A percentile compares a stretch with the other conserved stretches of the same genome.
Conservation (phyloP, 139 green algal species). For the Zygnema circumcarinatum region DNA sequence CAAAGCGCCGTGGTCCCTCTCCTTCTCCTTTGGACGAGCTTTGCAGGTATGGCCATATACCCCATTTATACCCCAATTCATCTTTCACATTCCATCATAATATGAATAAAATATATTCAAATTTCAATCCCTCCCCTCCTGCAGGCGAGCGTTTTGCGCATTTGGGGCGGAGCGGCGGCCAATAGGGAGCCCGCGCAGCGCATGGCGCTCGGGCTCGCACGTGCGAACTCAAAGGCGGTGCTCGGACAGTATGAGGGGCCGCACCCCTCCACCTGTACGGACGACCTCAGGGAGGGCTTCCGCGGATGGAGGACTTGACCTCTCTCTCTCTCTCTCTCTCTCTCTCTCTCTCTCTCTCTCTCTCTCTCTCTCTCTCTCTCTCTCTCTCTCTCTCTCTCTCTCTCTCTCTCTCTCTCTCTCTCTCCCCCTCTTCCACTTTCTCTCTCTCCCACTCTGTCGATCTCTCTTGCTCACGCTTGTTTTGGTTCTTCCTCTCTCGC, state of each 20-base stretch:
- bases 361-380: too few species aligned
- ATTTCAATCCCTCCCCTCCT: neutral
- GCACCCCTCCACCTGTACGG: constrained; percentile 17
- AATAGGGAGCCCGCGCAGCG: constrained; percentile 85
- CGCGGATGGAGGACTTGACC: constrained; percentile 28
- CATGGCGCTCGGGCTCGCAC: constrained; percentile 84
- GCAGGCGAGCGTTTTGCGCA: constrained; percentile 66
- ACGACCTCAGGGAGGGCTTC: constrained; percentile 16
- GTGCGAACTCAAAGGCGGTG: constrained; percentile 92
- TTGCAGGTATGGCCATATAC: constrained; percentile 78
- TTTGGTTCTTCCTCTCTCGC: too few species aligned
- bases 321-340: too few species aligned
- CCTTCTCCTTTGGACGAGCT: constrained; percentile 98
- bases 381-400: too few species aligned
- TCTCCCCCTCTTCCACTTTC: too few species aligned
- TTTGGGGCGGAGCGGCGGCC: constrained; percentile 75
- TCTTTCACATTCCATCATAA: neutral
- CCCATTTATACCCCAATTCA: neutral
- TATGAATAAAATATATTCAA: neutral
- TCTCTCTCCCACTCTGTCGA: too few species aligned
- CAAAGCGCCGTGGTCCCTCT: constrained; percentile 97
- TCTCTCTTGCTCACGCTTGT: too few species aligned
- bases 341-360: too few species aligned
- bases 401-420: too few species aligned
- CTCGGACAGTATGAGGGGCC: constrained; percentile 89